These are phyloP conservation scores for Eimeria maxima DNA, from an alignment of 169 alveolate genomes.

Conservation along the genomic window DNA sequence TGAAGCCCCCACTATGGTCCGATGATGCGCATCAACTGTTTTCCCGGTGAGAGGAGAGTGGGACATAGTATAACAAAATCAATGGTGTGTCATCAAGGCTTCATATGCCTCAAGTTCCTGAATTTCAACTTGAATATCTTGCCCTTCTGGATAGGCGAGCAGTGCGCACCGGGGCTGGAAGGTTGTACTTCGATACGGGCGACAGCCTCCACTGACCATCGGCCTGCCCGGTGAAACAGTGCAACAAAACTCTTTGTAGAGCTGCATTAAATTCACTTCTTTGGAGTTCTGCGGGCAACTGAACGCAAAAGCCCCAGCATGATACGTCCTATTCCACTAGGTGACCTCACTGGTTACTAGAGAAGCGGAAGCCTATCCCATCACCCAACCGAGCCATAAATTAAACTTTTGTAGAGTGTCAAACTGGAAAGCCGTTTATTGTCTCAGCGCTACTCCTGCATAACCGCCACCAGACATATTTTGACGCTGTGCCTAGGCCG, in stretches of 20 bases:
- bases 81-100: background rate
- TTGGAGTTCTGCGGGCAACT: background rate
- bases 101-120: background rate
- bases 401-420: background rate
- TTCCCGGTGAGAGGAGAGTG: background rate
- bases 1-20: background rate
- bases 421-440: background rate
- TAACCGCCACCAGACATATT: background rate
- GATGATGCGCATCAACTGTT: background rate
- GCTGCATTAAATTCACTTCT: background rate
- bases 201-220: constrained; percentile 14
- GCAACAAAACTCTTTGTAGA: background rate
- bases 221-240: constrained; percentile 52
- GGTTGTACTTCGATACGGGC: constrained; percentile 6
- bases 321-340: background rate
- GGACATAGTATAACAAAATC: background rate
- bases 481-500: background rate
- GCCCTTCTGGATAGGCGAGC: constrained; percentile 18
- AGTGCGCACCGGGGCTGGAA: constrained; percentile 72
- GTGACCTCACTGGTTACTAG: constrained; percentile 25
- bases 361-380: background rate
- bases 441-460: background rate
- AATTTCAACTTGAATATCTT: background rate
- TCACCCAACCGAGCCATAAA: background rate
- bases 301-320: background rate